Base-by-base conservation (phyloP, 1,139 yeast genomes). In the Hyphopichia khmerensis region DNA sequence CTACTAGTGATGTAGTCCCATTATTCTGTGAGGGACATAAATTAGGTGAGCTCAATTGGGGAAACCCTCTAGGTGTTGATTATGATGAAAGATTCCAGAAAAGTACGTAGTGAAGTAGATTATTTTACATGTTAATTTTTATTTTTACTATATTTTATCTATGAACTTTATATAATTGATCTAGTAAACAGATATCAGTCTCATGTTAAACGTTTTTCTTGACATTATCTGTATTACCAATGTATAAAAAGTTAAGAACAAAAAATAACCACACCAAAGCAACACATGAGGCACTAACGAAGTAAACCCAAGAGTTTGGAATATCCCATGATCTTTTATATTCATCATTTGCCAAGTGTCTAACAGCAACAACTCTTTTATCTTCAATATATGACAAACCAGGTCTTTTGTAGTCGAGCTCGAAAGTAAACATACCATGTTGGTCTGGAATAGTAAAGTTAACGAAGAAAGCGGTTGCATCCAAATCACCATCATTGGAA, bases 291-390 rank as follows among this genome's bases (percentile, higher is more conserved):
- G 91, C 84, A 43, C 93, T 77, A 19, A 86, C 75, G 48, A 93
- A 66, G 60, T 93, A 95, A 43, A 91, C 88, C 96, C 96, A 90
- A 2, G 98, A 80, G 66, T 91, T 90, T 39, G 96, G 75, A 60
- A 95, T 90, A 48, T 87, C 88, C 95, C 95, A 93, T 34, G 95
- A 84, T 65, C 98, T 81, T 51, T 86, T 85, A 72, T 84, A 95
- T 68, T 95, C 99, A 62, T 93, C 96, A 62, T 91, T 93, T 47
- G 98, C 97, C 58, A 88, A 78, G 64, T 95, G 98, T 63, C 99
- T 83, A 39, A 95, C 84, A 2, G 98, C 83, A 38, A 90, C 90
- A 15, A 86, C 82, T 46, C 76, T 75, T 48, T 79, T 76, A 56
- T 85, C 88, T 16, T 72, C 72, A 47, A 93, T 64, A 62, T 72